phyloP scores from a whole-genome alignment of 2,329 filamentous ascomycete species.

The Xylaria multiplex region DNA sequence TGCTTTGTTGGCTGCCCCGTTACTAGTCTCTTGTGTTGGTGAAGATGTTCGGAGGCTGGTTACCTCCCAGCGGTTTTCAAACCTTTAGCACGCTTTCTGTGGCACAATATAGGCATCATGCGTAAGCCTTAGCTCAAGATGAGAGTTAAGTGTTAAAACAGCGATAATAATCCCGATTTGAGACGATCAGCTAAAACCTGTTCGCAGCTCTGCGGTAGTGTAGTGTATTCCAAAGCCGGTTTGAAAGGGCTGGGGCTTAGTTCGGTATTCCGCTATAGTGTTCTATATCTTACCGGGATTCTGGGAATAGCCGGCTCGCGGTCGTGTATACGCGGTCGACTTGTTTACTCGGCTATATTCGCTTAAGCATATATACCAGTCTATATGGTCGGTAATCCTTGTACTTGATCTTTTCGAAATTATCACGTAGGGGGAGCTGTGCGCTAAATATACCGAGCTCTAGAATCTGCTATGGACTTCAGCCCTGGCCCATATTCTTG shows the following conservation, averaged over 20 bases:
- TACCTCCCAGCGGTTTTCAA: not conserved
- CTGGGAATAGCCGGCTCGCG: constrained; percentile 9
- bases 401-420: not conserved
- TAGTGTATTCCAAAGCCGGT: not conserved
- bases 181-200: constrained; percentile 12
- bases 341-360: not conserved
- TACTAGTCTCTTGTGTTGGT: not conserved
- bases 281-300: constrained; percentile 12
- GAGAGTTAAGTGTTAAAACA: not conserved
- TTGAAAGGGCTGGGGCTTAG: constrained; percentile 3
- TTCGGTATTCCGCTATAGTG: not conserved
- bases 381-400: constrained; percentile 8
- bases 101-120: not conserved
- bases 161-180: constrained; percentile 23
- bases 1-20: not conserved
- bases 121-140: not conserved
- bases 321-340: too few relatives aligned
- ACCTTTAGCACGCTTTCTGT: too few relatives aligned
- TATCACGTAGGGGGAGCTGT: not conserved
- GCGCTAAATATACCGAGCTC: not conserved
- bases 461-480: constrained; percentile 16
- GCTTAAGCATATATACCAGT: not conserved
- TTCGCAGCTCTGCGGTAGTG: not conserved
- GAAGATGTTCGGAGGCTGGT: not conserved
- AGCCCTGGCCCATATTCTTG: constrained; percentile 17